Evolutionary conservation across 176 grass and related monocot genomes (phyloP).

Genomic region (Triticum dicoccoides): DNA sequence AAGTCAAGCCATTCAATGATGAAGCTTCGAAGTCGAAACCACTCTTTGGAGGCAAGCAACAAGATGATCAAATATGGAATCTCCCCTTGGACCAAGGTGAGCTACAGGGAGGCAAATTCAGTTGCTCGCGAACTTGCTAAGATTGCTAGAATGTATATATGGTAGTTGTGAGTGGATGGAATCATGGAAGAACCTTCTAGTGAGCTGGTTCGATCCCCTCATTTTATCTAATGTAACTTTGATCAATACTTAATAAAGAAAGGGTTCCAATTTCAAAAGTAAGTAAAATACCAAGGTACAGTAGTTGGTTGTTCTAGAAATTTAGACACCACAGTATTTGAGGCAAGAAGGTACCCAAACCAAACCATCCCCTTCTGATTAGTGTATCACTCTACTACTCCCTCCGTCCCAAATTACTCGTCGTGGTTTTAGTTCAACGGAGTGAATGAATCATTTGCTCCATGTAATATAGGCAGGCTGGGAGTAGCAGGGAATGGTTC

Average conservation of each 20-base stretch:
- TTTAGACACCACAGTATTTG: too few species aligned
- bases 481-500: background rate
- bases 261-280: too few species aligned
- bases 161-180: too few species aligned
- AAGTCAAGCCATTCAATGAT: background rate
- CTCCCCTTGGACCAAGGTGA: background rate
- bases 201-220: too few species aligned
- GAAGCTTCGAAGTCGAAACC: too few species aligned
- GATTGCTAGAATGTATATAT: background rate
- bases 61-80: background rate
- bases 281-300: too few species aligned
- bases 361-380: too few species aligned
- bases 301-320: too few species aligned
- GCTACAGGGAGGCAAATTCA: background rate
- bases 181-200: too few species aligned
- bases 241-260: background rate
- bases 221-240: background rate
- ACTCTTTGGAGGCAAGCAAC: background rate
- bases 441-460: background rate
- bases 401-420: too few species aligned
- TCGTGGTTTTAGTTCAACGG: background rate
- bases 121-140: background rate
- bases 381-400: too few species aligned
- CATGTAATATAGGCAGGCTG: background rate
- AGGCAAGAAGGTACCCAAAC: too few species aligned